Conservation (phyloP, 257 asterid species). For the Schizonepeta tenuifolia region DNA sequence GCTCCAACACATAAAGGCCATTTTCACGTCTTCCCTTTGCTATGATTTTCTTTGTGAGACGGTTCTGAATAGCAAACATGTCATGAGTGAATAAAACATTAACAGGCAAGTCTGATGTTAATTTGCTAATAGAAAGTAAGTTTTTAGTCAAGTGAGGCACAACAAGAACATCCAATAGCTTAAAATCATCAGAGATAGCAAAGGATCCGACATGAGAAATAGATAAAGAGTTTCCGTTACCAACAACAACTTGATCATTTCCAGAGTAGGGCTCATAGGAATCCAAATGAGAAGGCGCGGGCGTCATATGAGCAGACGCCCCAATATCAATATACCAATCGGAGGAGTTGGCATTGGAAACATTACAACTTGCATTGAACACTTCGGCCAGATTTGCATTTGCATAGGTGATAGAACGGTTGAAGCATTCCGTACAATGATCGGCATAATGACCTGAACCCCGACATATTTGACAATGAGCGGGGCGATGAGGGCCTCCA, state of each 20-base stretch:
- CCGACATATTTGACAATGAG: neutral
- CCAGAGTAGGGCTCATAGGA: neutral
- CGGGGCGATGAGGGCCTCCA: neutral
- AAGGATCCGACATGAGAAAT: neutral
- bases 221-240: neutral
- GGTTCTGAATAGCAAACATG: neutral
- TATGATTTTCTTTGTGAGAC: neutral
- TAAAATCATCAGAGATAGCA: neutral
- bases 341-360: no score
- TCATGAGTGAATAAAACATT: neutral
- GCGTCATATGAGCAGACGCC: neutral
- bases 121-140: neutral
- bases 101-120: neutral
- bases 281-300: neutral
- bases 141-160: neutral
- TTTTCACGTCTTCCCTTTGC: neutral
- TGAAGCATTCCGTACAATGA: neutral
- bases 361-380: no score
- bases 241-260: neutral
- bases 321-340: neutral
- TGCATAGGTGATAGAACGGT: neutral
- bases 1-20: no score
- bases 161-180: neutral
- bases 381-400: no score
- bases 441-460: neutral